phyloP scores from a whole-genome alignment of 2,329 filamentous ascomycete genomes.

The Celoporthe dispersa region DNA sequence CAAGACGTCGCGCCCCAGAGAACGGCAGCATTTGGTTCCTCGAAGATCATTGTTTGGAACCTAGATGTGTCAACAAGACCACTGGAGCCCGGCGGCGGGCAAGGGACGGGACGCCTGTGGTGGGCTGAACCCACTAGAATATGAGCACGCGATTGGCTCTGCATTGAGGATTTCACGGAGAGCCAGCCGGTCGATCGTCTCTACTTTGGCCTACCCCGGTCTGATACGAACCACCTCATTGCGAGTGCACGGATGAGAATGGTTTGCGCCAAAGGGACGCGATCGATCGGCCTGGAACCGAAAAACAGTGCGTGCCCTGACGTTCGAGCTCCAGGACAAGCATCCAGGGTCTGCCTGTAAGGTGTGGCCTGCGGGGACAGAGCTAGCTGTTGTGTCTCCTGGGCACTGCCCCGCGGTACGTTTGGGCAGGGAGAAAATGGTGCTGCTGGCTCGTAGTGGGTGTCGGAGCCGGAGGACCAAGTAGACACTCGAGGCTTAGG shows the following conservation, averaged over 20 bases:
- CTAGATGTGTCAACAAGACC: slow-evolving; percentile 6
- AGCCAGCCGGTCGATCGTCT: slow-evolving; percentile 24
- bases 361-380: neutral
- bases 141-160: slow-evolving; percentile 21
- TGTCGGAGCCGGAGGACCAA: neutral
- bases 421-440: neutral
- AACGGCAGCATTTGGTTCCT: neutral
- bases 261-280: neutral
- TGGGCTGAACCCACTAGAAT: neutral
- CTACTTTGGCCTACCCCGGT: slow-evolving; percentile 5
- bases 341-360: neutral
- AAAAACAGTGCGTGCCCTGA: neutral
- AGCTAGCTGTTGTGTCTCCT: neutral
- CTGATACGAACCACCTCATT: neutral
- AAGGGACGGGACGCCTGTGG: neutral
- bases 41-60: slow-evolving; percentile 22
- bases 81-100: neutral
- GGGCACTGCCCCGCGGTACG: neutral
- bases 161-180: slow-evolving; percentile 21
- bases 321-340: neutral
- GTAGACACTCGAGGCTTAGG: slow-evolving; percentile 10
- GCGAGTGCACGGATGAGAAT: neutral
- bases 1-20: slow-evolving; percentile 4
- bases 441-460: neutral
- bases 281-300: slow-evolving; percentile 2